These are phyloP conservation scores for Hibiscus syriacus DNA, from an alignment of 345 rosid species.

Conservation along the genomic window DNA sequence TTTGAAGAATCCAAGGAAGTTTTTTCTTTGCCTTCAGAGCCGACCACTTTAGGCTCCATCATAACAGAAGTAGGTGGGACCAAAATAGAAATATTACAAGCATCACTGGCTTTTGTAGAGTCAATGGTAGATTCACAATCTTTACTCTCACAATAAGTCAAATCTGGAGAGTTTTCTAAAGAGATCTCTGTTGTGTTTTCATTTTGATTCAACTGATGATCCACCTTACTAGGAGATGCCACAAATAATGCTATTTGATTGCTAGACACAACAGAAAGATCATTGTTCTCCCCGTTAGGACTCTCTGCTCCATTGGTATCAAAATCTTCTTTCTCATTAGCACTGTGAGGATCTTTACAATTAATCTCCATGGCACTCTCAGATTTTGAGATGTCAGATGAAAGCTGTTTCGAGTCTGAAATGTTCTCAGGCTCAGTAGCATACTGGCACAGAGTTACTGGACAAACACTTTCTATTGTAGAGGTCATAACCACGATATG, in stretches of 20 bases:
- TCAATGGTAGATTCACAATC: not conserved
- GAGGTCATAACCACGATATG: not conserved
- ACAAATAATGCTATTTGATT: not conserved
- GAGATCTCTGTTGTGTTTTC: not conserved
- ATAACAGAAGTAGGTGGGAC: not conserved
- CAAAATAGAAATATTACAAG: not conserved
- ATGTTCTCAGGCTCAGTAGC: not conserved
- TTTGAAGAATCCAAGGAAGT: not conserved
- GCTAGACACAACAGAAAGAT: slow-evolving; percentile 6
- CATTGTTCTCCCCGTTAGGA: not conserved
- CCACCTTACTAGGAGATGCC: slow-evolving; percentile 8
- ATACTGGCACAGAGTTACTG: not conserved
- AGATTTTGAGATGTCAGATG: not conserved
- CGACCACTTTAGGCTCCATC: not conserved
- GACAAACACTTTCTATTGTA: not conserved
- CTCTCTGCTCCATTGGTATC: not conserved
- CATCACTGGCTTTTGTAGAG: not conserved
- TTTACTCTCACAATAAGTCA: not conserved
- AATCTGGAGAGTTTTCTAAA: not conserved
- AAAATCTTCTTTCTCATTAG: not conserved
- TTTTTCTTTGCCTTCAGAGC: not conserved
- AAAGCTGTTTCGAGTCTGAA: not conserved
- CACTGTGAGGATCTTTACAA: not conserved
- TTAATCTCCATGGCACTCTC: slow-evolving; percentile 9
- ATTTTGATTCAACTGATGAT: not conserved